Conservation (phyloP, 805 yeast genomes). For the Candida yuanshanica region DNA sequence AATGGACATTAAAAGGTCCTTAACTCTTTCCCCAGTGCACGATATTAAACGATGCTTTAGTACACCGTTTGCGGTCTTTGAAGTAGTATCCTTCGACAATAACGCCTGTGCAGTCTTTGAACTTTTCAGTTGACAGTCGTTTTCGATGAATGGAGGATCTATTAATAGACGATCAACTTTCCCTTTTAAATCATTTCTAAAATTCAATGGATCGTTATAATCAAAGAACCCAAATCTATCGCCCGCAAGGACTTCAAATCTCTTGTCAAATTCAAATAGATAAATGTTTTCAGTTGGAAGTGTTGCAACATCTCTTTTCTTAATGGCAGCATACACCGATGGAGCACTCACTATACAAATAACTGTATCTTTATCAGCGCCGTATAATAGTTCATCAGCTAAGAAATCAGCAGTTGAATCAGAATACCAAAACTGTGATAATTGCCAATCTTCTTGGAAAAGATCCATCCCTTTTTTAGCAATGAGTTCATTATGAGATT, state of each 20-base stretch:
- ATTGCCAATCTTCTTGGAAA: conserved; percentile 90
- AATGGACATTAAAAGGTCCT: conserved; percentile 46
- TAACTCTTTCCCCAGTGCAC: conserved; percentile 90
- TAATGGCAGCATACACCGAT: conserved; percentile 81
- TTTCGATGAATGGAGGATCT: conserved; percentile 86
- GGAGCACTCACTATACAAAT: conserved; percentile 85
- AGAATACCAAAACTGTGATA: conserved; percentile 84
- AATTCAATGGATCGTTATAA: conserved; percentile 59
- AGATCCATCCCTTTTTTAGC: conserved; percentile 53
- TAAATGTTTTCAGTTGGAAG: conserved; percentile 68
- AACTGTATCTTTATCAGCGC: conserved; percentile 66
- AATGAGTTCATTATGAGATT: conserved; percentile 21
- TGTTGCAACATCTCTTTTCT: conserved; percentile 40
- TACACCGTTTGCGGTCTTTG: conserved; percentile 35
- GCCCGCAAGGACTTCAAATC: conserved; percentile 73
- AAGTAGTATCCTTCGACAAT: conserved; percentile 33
- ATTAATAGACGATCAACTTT: conserved; percentile 67
- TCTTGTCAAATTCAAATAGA: conserved; percentile 69
- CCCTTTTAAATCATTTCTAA: conserved; percentile 51
- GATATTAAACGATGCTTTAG: conserved; percentile 49
- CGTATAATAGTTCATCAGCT: conserved; percentile 69
- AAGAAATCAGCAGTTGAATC: conserved; percentile 65
- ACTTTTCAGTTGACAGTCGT: conserved; percentile 71
- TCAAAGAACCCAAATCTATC: conserved; percentile 69
- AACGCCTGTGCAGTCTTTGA: conserved; percentile 59